Conservation (phyloP, 225 moss, liverwort and hornwort species). For the Pseudoscleropodium purum region DNA sequence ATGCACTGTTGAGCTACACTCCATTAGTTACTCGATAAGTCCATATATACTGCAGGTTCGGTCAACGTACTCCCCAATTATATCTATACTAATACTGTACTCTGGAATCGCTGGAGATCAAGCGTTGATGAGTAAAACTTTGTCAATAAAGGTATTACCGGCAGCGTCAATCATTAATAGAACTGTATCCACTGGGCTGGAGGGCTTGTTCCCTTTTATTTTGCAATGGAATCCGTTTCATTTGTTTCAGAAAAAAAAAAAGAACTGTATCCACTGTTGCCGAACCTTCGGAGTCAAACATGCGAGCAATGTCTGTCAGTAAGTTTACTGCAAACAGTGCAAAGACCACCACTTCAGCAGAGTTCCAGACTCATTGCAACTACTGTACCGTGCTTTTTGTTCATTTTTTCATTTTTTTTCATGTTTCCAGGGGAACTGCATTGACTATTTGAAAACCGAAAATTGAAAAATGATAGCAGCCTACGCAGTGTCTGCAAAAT, state of each 20-base stretch:
- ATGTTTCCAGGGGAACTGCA: background rate
- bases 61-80: background rate
- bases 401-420: too few species aligned
- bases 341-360: too few species aligned
- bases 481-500: too few species aligned
- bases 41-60: background rate
- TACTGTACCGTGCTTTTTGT: background rate
- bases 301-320: background rate
- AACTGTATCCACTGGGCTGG: background rate
- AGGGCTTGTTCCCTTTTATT: too few species aligned
- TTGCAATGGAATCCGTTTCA: too few species aligned
- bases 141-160: background rate
- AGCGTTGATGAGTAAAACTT: background rate
- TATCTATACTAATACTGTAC: background rate
- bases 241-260: too few species aligned
- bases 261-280: background rate
- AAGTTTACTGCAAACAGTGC: background rate
- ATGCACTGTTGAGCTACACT: background rate
- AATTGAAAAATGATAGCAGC: background rate
- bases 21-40: background rate
- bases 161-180: background rate
- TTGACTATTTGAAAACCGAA: too few species aligned
- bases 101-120: background rate
- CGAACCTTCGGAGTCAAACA: background rate
- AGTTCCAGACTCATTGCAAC: background rate